Percentiles rank a stretch among this genome's conserved stretches.
Evolutionary conservation across 257 asterid genomes (phyloP).

Genomic region (Solanum paucissectum): DNA sequence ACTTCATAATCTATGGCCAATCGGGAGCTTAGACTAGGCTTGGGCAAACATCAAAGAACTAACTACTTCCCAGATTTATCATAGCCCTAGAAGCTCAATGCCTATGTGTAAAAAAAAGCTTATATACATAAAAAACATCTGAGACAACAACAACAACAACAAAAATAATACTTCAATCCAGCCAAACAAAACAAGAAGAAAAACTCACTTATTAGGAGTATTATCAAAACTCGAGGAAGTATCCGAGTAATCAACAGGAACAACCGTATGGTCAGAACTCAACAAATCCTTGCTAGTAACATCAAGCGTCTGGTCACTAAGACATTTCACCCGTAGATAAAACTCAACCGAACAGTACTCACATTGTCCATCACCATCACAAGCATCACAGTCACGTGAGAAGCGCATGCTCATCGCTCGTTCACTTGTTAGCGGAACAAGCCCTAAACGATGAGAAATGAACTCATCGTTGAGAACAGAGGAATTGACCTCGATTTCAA

Average conservation of each 20-base stretch:
- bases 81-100: neutral
- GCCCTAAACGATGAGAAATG: conserved; percentile 91
- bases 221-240: conserved; percentile 32
- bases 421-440: conserved; percentile 73
- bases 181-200: neutral
- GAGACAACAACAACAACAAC: neutral
- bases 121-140: neutral
- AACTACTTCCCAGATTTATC: conserved; percentile 9
- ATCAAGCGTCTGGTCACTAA: conserved; percentile 70
- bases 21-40: neutral
- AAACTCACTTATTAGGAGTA: conserved; percentile 33
- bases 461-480: conserved; percentile 91
- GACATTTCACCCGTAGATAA: conserved; percentile 67
- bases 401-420: conserved; percentile 97
- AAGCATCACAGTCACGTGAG: conserved; percentile 96
- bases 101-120: neutral
- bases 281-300: conserved; percentile 83
- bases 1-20: neutral
- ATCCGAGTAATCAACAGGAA: conserved; percentile 74
- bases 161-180: neutral
- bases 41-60: neutral
- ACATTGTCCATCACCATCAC: conserved; percentile 97
- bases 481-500: conserved; percentile 91
- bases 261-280: conserved; percentile 87
- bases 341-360: conserved; percentile 97